Evolutionary conservation across 768 basidiomycete species (phyloP).

Genomic region (Boletellus sp.): DNA sequence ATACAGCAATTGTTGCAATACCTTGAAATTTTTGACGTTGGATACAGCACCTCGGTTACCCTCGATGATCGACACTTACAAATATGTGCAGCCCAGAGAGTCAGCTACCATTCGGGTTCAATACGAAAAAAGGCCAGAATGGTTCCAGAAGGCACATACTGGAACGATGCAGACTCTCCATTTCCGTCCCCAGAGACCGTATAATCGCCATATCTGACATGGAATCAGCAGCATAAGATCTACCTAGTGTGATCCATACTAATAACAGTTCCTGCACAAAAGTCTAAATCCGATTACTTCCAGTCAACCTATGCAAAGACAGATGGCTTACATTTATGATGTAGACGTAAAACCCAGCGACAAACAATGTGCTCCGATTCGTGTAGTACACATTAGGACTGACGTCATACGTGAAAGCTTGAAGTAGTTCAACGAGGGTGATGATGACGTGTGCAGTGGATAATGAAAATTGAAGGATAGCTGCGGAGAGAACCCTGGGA

Average conservation of each 20-base stretch:
- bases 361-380: slow-evolving; percentile 1
- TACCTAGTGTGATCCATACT: slow-evolving; percentile 1
- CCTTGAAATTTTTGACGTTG: slow-evolving; percentile 1
- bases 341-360: slow-evolving; percentile 19
- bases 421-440: slow-evolving; percentile 11
- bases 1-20: slow-evolving; percentile 14
- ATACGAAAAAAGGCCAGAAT: not conserved
- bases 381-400: slow-evolving; percentile 8
- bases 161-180: slow-evolving; percentile 12
- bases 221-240: not conserved
- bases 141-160: slow-evolving; percentile 2
- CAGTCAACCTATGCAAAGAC: not conserved
- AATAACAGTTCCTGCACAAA: slow-evolving; percentile 18
- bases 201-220: slow-evolving; percentile 22
- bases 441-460: slow-evolving; percentile 13
- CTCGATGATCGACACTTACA: slow-evolving; percentile 9
- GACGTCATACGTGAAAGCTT: slow-evolving; percentile 10
- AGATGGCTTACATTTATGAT: slow-evolving; percentile 15
- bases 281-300: slow-evolving; percentile 2
- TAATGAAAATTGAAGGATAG: slow-evolving; percentile 15
- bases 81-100: slow-evolving; percentile 15
- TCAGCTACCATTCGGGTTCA: slow-evolving; percentile 7
- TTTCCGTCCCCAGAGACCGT: slow-evolving; percentile 13
- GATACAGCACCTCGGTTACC: not conserved
- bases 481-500: slow-evolving; percentile 7